A percentile compares a stretch with the other conserved stretches of the same genome.
Conservation (phyloP, 495 filamentous ascomycete genomes). For the Penicillium paxilli region DNA sequence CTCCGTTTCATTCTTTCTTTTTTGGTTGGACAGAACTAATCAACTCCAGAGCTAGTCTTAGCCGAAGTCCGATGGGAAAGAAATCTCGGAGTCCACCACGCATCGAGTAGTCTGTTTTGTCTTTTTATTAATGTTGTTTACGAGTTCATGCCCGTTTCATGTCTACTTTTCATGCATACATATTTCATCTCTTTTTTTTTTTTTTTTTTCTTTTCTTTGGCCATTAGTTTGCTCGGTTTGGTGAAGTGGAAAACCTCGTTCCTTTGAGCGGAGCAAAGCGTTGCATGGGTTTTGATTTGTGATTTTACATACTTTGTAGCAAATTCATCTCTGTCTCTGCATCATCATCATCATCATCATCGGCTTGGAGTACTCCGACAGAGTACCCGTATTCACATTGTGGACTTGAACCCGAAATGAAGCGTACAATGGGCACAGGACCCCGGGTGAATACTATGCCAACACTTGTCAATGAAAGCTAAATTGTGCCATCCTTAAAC, state of each 20-base stretch:
- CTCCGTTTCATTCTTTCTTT: background rate
- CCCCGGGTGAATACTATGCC: too few species aligned
- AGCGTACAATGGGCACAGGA: too few species aligned
- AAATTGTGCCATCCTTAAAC: too few species aligned
- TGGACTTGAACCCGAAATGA: too few species aligned
- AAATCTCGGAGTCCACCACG: constrained; percentile 46
- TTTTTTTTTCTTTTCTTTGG: too few species aligned
- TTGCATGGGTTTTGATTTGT: background rate
- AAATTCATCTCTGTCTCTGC: too few species aligned
- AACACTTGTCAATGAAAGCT: too few species aligned
- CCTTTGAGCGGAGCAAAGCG: background rate
- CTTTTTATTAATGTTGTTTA: constrained; percentile 2
- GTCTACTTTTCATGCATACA: constrained; percentile 15
- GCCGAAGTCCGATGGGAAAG: constrained; percentile 33
- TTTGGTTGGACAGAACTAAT: background rate
- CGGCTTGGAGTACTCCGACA: too few species aligned
- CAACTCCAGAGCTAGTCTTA: constrained; percentile 29
- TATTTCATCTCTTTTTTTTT: background rate
- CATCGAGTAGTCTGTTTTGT: constrained; percentile 37
- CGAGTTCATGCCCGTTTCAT: constrained; percentile 15
- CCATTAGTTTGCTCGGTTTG: too few species aligned
- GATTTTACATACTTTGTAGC: too few species aligned
- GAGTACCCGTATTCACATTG: too few species aligned
- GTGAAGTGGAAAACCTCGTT: background rate
- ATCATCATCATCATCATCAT: too few species aligned